Base-by-base conservation (phyloP, 164 flowering plant species). In the Liriodendron chinense region DNA sequence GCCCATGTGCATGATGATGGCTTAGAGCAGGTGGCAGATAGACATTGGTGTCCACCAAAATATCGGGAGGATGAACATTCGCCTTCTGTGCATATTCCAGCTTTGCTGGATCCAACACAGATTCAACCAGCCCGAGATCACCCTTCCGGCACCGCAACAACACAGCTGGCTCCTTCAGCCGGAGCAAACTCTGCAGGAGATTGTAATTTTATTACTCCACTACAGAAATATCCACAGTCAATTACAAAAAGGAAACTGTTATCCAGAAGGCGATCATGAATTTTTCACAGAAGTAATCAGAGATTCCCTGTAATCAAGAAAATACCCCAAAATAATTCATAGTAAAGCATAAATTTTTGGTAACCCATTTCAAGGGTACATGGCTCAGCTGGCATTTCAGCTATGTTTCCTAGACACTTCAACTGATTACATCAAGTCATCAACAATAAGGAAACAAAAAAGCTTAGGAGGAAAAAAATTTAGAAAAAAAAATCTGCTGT, bases 111-210 rank as follows among this genome's bases (percentile, higher is more conserved):
- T 87, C 79, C 85, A 92, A 79, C 61, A 94, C 87, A 78, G 89
- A 85, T 72, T 90, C 87, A 73, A 96, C 92, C 78, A 88, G 71
- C 43, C 81, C 79, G 47, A 77, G 61, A 73, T 96, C 98, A 50
- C 80, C 90, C 80, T 89, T 77, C 63, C 98, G 97, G 75, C 99
- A 96, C 48, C 98, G 92, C 82, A 96, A 77, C 63, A 96, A 78
- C 68, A 94, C 97, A 77, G 95, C 86, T 49, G 98, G 95, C 79
- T 96, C 99, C 82, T 89, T 96, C 78, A 96, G 84, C 80, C 99
- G 89, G 68, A 96, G 87, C 86, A 95, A 86, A 85, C 98, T 84
- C 99, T 96, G 87, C 78, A 80, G 75, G 71, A 72, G 57, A 70
- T 57, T 47, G 61, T 28, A 69, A 67, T 16, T 4, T 7, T 3